phyloP scores from a whole-genome alignment of 257 asterid genomes.

The Nicotiana knightiana region DNA sequence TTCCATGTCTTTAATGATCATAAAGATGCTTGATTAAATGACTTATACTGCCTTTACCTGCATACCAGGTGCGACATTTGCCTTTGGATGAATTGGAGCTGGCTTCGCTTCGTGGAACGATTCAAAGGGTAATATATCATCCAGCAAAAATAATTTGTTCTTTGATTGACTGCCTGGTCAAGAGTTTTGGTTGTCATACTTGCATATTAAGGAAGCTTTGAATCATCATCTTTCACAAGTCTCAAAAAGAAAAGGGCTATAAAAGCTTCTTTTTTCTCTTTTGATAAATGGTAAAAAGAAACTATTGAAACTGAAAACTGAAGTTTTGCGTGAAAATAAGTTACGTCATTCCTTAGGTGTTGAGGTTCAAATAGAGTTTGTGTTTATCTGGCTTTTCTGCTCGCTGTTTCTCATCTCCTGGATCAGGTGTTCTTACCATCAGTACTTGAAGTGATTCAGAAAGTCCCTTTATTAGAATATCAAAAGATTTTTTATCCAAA shows the following conservation, averaged over 20 bases:
- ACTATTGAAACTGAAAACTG: background rate
- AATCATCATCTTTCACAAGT: background rate
- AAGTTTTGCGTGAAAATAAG: conserved; percentile 1
- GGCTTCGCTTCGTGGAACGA: conserved; percentile 93
- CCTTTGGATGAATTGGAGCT: conserved; percentile 98
- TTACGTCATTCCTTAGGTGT: background rate
- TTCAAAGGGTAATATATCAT: conserved; percentile 64
- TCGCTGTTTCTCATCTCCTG: background rate
- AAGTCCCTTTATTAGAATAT: background rate
- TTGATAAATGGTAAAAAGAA: background rate
- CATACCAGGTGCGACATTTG: conserved; percentile 75
- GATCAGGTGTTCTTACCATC: background rate
- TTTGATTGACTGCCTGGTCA: background rate
- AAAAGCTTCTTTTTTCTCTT: background rate
- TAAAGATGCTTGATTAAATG: background rate
- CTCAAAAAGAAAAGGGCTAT: background rate
- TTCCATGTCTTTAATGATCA: conserved; percentile 1
- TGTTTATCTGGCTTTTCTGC: conserved; percentile 1
- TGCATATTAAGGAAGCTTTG: background rate
- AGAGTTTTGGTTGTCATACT: background rate
- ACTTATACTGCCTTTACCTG: conserved; percentile 13
- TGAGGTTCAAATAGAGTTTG: background rate
- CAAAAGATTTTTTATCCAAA: background rate
- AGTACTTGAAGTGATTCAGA: background rate
- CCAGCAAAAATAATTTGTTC: background rate